Evolutionary conservation across 2,329 filamentous ascomycete genomes (phyloP).

Genomic region (Thielaviopsis populi): DNA sequence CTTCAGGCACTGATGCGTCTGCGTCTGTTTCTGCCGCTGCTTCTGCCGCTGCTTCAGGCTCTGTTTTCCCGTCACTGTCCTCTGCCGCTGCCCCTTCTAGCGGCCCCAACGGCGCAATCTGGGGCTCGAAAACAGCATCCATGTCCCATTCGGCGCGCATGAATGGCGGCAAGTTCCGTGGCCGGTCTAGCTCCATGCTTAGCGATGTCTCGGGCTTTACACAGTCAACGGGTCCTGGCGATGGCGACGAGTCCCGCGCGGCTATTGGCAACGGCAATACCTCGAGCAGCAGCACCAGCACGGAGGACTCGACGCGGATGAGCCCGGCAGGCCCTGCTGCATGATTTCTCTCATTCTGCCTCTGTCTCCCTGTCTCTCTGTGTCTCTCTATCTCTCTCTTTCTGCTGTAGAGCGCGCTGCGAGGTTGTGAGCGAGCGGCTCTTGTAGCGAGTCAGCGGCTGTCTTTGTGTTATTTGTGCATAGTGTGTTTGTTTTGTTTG

Average conservation of each 20-base stretch:
- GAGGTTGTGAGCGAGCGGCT: background rate
- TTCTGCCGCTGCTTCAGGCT: background rate
- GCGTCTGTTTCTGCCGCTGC: background rate
- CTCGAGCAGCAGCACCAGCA: slow-evolving; percentile 7
- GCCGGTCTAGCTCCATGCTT: slow-evolving; percentile 51
- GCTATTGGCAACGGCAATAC: background rate
- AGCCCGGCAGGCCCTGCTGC: slow-evolving; percentile 6
- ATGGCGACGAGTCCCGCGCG: background rate
- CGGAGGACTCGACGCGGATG: background rate
- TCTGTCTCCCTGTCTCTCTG: background rate
- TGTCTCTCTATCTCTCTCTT: background rate
- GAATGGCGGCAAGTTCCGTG: slow-evolving; percentile 31
- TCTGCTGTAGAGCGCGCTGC: background rate
- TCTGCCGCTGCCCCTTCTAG: background rate
- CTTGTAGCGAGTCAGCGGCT: background rate
- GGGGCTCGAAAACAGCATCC: background rate
- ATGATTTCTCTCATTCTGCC: background rate
- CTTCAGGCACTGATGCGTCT: too few relatives aligned
- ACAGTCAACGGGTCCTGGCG: slow-evolving; percentile 41
- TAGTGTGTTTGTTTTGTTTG: slow-evolving; percentile 10
- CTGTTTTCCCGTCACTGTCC: background rate
- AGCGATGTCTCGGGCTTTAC: slow-evolving; percentile 53
- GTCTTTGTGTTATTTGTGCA: slow-evolving; percentile 13
- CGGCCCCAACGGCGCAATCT: background rate
- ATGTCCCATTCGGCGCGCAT: background rate